Conservation (phyloP, 306 rosid species). For the Mimosa pudica region DNA sequence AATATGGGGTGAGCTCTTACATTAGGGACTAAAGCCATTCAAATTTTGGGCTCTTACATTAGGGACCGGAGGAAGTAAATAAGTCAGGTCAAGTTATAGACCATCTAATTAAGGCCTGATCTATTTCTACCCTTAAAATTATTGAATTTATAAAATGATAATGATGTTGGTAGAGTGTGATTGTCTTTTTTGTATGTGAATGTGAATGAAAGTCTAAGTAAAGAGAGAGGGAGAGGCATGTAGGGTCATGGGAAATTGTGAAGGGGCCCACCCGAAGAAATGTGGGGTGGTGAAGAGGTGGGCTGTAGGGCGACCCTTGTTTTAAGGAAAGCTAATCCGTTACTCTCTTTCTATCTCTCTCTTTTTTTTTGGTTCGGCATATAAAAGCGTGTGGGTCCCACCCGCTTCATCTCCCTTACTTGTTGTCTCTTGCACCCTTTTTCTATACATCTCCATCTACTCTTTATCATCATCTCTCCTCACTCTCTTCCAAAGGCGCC, state of each 20-base stretch:
- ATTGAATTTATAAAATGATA: too few species aligned
- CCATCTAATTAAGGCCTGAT: too few species aligned
- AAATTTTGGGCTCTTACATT: too few species aligned
- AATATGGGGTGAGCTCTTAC: too few species aligned
- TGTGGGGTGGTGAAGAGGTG: conserved; percentile 39
- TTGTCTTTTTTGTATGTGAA: too few species aligned
- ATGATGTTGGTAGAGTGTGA: too few species aligned
- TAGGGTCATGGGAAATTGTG: conserved; percentile 45
- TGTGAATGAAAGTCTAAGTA: too few species aligned
- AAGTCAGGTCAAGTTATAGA: too few species aligned
- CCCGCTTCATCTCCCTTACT: conserved; percentile 22
- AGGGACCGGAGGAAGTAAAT: too few species aligned
- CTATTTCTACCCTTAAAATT: too few species aligned
- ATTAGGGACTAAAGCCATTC: too few species aligned
- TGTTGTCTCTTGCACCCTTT: conserved; percentile 43
- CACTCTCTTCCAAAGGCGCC: background rate
- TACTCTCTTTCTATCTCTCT: background rate
- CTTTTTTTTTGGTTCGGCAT: background rate
- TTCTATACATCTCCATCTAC: background rate
- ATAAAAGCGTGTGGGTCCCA: conserved; percentile 37
- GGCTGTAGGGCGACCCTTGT: conserved; percentile 44
- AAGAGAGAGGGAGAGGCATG: background rate
- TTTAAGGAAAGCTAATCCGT: conserved; percentile 9
- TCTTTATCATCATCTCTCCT: background rate
- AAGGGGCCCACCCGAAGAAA: conserved; percentile 41